A percentile compares a stretch with the other conserved stretches of the same genome.
These are phyloP conservation scores for Epichloe gansuensis DNA, from an alignment of 2,329 filamentous ascomycete species.

Conservation along the genomic window DNA sequence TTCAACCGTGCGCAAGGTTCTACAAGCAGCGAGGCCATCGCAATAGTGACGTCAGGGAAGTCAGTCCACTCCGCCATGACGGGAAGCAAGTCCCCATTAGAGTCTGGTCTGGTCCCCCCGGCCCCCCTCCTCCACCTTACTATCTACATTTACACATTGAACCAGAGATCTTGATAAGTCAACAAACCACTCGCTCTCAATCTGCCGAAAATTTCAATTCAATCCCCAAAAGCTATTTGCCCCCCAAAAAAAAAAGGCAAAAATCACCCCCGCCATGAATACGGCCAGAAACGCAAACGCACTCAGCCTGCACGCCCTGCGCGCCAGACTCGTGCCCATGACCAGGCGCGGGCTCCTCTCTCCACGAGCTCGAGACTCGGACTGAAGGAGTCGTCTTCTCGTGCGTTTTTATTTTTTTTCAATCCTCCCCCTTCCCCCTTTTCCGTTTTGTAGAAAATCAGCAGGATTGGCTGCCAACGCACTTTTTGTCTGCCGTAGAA, in stretches of 20 bases:
- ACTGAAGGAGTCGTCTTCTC: slow-evolving; percentile 26
- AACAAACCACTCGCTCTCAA: no score
- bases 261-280: neutral
- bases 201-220: neutral
- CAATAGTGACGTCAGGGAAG: slow-evolving; percentile 11
- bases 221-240: neutral
- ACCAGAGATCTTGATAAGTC: no score
- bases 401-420: slow-evolving; percentile 13
- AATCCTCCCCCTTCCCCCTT: no score
- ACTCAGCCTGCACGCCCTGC: slow-evolving; percentile 12
- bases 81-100: neutral
- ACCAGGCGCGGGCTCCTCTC: slow-evolving; percentile 14
- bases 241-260: neutral
- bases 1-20: neutral
- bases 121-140: neutral
- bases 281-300: neutral
- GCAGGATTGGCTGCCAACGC: neutral
- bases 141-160: neutral
- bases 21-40: neutral
- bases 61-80: neutral
- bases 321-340: slow-evolving; percentile 6
- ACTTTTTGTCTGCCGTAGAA: slow-evolving; percentile 10
- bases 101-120: no score
- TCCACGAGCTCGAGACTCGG: slow-evolving; percentile 17
- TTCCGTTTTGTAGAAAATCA: no score